Percentiles rank a stretch among this genome's conserved stretches.
These are phyloP conservation scores for Phaeosphaeria sp. DNA, from an alignment of 2,329 filamentous ascomycete species.

Conservation along the genomic window DNA sequence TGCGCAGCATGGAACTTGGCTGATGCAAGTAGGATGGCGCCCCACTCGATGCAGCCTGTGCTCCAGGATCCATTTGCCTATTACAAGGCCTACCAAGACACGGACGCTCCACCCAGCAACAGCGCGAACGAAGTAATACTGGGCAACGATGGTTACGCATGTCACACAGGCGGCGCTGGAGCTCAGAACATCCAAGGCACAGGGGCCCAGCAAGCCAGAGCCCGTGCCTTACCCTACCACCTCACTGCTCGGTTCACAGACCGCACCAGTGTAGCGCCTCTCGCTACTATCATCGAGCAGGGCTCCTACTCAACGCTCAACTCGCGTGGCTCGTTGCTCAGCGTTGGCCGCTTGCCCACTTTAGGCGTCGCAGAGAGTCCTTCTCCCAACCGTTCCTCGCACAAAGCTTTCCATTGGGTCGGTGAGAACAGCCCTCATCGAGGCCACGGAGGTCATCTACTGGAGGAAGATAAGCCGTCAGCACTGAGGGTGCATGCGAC, in stretches of 20 bases:
- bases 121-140: conserved; percentile 6
- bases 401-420: conserved; percentile 23
- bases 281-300: conserved; percentile 55
- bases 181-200: conserved; percentile 4
- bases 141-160: conserved; percentile 21
- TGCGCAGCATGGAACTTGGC: conserved; percentile 13
- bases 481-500: conserved; percentile 5
- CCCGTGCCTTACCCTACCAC: conserved; percentile 30
- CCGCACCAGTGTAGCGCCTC: conserved; percentile 44
- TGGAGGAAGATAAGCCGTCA: conserved; percentile 9
- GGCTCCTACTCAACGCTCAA: conserved; percentile 51
- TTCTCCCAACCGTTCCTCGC: conserved; percentile 19
- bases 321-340: conserved; percentile 39
- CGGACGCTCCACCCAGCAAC: conserved; percentile 7
- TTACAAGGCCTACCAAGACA: conserved; percentile 25
- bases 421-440: conserved; percentile 23
- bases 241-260: conserved; percentile 35
- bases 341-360: conserved; percentile 25
- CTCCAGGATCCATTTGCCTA: conserved; percentile 27
- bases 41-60: conserved; percentile 9
- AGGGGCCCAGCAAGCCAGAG: conserved; percentile 22
- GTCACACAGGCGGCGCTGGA: conserved; percentile 3
- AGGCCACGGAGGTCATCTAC: conserved; percentile 22
- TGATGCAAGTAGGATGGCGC: conserved; percentile 9
- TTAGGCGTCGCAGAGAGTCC: conserved; percentile 19